Percentiles rank a stretch among this genome's conserved stretches.
Evolutionary conservation across 169 alveolate species (phyloP).

Genomic region (Cyclospora cayetanensis): DNA sequence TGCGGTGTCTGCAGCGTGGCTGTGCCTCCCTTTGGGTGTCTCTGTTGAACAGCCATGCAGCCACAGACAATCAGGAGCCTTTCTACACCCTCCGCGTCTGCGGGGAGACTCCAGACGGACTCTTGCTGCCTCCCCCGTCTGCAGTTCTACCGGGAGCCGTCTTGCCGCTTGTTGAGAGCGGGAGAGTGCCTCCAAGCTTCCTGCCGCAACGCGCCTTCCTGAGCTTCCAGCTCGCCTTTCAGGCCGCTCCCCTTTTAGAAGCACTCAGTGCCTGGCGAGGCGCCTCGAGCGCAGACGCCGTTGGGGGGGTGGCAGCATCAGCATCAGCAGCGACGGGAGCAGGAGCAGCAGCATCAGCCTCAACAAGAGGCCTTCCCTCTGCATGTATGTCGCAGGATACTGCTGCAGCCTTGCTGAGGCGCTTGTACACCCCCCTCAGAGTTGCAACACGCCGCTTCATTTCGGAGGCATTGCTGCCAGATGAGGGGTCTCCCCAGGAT

Average conservation of each 20-base stretch:
- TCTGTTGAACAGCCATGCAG: neutral
- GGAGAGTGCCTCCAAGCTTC: neutral
- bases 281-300: neutral
- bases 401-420: neutral
- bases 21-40: neutral
- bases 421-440: neutral
- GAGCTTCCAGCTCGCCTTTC: neutral
- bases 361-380: neutral
- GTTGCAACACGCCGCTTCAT: neutral
- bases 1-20: neutral
- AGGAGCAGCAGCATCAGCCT: neutral
- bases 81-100: neutral
- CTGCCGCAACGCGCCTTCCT: constrained; percentile 14
- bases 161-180: neutral
- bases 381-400: neutral
- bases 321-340: neutral
- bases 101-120: neutral
- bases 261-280: constrained; percentile 22
- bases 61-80: neutral
- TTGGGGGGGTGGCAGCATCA: neutral
- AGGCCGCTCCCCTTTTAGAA: neutral
- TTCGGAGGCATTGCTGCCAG: neutral
- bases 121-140: neutral
- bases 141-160: neutral
- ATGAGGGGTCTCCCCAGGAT: neutral